These are phyloP conservation scores for Liriodendron chinense DNA, from an alignment of 164 flowering plant genomes.

Conservation along the genomic window DNA sequence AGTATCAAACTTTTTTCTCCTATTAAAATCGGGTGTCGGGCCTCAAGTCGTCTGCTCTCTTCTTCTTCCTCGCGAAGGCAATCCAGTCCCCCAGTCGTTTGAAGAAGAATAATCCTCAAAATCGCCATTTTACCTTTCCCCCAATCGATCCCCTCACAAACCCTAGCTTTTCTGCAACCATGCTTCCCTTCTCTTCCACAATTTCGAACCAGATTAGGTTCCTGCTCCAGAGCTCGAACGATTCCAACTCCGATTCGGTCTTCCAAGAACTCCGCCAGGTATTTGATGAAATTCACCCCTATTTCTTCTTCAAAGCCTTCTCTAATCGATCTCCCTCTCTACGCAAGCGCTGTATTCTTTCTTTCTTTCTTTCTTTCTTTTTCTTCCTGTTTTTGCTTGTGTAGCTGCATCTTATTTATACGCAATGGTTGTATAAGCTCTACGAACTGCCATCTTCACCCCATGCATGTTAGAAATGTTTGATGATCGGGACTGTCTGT, in stretches of 20 bases:
- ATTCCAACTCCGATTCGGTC: constrained; percentile 59
- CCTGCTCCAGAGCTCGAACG: constrained; percentile 49
- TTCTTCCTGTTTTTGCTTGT: not conserved
- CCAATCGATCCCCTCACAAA: not conserved
- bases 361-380: not conserved
- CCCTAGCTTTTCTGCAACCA: constrained; percentile 16
- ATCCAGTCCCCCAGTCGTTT: not conserved
- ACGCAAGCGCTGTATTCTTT: not conserved
- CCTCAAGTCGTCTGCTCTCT: not conserved
- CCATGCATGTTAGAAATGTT: too few species aligned
- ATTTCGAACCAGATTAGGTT: constrained; percentile 58
- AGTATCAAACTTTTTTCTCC: too few species aligned
- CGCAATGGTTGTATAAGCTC: too few species aligned
- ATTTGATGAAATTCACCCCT: not conserved
- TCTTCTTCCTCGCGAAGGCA: not conserved
- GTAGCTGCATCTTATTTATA: not conserved
- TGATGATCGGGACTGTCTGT: too few species aligned
- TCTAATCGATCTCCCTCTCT: not conserved
- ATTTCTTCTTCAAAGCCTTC: not conserved
- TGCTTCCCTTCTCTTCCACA: constrained; percentile 45
- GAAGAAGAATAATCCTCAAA: not conserved
- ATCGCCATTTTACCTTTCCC: not conserved
- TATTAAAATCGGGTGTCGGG: not conserved
- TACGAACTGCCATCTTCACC: too few species aligned
- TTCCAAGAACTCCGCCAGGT: constrained; percentile 63